Evolutionary conservation across 345 rosid genomes (phyloP), one percentile per base, ranked within the genome.

Genomic region (Toxicodendron radicans): DNA sequence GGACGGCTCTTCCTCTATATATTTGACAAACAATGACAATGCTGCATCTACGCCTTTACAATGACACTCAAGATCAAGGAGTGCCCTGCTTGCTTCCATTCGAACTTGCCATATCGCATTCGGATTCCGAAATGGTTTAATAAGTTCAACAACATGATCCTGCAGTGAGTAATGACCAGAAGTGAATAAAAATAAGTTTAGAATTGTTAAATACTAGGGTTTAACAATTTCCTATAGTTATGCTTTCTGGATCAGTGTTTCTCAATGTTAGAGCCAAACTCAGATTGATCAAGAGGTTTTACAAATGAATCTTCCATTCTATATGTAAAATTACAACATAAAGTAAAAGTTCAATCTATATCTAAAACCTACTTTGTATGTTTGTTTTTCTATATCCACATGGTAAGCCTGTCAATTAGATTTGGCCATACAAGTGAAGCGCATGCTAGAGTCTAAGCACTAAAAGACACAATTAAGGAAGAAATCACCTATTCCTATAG

Each of bases 21-120:
- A 88, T 79, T 79, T 85, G 75, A 83, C 89, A 83, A 93, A 93
- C 81, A 91, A 83, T 43, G 75, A 82, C 63, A 91, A 81, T 46
- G 97, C 83, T 17, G 97, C 87, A 85, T 85, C 87, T 65, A 95
- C 79, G 89, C 99, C 99, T 73, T 81, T 86, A 83, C 81, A 77
- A 75, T 91, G 94, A 82, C 87, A 89, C 83, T 95, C 98, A 58
- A 95, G 89, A 86, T 91, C 93, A 75, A 93, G 87, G 45, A 93
- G 96, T 74, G 98, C 96, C 79, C 94, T 89, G 82, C 90, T 87
- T 76, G 97, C 97, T 85, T 93, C 99, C 74, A 89, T 68, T 71
- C 94, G 87, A 56, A 95, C 88, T 88, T 83, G 94, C 91, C 94
- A 88, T 71, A 83, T 72, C 2, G 85, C 81, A 74, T 85, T 83